Evolutionary conservation across 75 land plant species (phyloP), one percentile per base, ranked within the genome.

Genomic region (Ceratopteris richardii): DNA sequence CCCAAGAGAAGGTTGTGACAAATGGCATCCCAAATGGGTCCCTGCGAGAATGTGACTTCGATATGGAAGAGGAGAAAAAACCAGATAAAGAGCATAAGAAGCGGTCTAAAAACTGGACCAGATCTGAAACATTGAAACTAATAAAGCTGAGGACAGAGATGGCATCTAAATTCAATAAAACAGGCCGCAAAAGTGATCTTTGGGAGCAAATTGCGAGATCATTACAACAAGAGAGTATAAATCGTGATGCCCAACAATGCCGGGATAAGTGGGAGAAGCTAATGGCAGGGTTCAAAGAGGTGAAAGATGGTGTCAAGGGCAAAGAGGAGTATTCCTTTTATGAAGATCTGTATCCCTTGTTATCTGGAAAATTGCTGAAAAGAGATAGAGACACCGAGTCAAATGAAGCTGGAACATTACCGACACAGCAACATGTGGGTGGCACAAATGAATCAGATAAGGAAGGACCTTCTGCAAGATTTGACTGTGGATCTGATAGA

Each of bases 81-180:
- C 37, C 37, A n/a, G n/a, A 48, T 23, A 57, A 62, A 30, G 64
- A 73, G 37, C 68, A 76, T 47, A 73, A 66, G 57, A 48, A 47
- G 39, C 33, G 79, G 47, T 74, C 78, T 41, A 76, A 76, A 65
- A 76, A 76, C 52, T 76, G 79, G 79, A 76, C 76, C 1, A 29
- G 79, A 31, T 47, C 70, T 3, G 79, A 76, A 51, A 73, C 77
- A 14, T 51, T 76, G 42, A 61, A 60, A 22, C 70, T 76, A 29
- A 76, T 76, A 12, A 54, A 70, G 26, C 31, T 56, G 31, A 42
- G 79, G 26, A 56, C 61, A 12, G 71, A 66, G 12, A 39, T 75
- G 10, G 79, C 74, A 20, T 71, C 71, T 1, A 29, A 64, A 23
- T 76, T 76, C 28, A 70, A 71, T 0, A 61, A 58, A 26, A 50